Evolutionary conservation across 129 eudicot genomes (phyloP).

Genomic region (Flaveria sonorensis): DNA sequence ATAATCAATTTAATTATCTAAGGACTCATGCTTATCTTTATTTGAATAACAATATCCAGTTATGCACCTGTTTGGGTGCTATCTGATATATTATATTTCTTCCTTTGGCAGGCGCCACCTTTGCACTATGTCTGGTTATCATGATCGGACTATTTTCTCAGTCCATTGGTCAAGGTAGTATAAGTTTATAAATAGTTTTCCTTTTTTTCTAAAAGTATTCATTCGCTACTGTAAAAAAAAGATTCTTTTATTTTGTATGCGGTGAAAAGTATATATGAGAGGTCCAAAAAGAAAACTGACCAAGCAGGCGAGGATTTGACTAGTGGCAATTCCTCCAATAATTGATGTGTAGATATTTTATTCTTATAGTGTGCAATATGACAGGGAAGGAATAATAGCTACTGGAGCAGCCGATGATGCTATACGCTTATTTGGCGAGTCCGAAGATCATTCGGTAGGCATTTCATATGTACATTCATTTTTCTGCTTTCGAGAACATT

Average conservation of each 20-base stretch:
- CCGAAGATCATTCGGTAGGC: conserved; percentile 58
- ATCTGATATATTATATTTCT: conserved; percentile 1
- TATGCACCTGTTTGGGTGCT: neutral
- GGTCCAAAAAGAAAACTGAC: neutral
- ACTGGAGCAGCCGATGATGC: conserved; percentile 99
- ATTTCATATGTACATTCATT: neutral
- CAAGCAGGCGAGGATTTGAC: neutral
- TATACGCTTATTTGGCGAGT: conserved; percentile 76
- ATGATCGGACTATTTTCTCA: conserved; percentile 81
- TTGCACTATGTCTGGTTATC: conserved; percentile 90
- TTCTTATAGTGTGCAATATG: conserved; percentile 13
- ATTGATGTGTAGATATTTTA: neutral
- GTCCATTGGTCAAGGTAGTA: conserved; percentile 94
- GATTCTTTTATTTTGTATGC: neutral
- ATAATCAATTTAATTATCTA: too few species aligned
- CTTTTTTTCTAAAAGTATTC: neutral
- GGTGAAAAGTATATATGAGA: neutral
- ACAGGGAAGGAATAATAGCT: conserved; percentile 89
- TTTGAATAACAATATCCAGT: neutral
- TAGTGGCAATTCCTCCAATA: neutral
- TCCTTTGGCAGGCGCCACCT: conserved; percentile 69
- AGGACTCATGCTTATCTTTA: neutral
- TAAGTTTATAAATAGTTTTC: neutral
- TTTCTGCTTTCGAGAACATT: neutral
- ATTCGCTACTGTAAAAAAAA: neutral